Base-by-base conservation (phyloP, 169 alveolate species). In the Eimeria tenella region DNA sequence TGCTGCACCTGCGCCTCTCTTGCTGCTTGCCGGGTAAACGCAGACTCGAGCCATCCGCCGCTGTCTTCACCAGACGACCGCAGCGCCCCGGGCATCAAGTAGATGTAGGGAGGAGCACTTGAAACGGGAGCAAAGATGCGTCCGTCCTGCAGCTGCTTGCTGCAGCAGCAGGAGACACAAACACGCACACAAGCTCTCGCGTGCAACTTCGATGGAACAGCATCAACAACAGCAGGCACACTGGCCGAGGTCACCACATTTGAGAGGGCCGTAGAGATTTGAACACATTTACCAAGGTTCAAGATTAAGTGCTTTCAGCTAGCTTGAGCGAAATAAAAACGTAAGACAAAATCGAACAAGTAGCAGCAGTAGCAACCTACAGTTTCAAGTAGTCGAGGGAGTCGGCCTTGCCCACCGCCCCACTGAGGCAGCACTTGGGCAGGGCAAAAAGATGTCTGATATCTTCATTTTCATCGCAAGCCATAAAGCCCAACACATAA, bases 41-140 rank as follows among this genome's bases (percentile, higher is more conserved):
- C 25, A 6, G 86, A 75, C 10, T 49, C 42, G 53, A 89, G 60
- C 94, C 94, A 89, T n/a, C 94, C 94, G 50, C 62, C 88, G 13
- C 87, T 49, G 49, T 81, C 94, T 74, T 89, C 94, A 2, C 94
- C 94, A 4, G 94, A 70, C 21, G 94, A 89, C 19, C 75, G 84
- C 73, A 89, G 49, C 58, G 65, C 25, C 17, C 94, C 86, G 5
- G 94, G 94, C 65, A 89, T 4, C 55, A 89, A 52, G 50, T 74
- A 63, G 4, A 89, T 56, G 74, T 62, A 88, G 21, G 77, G 74
- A 42, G 52, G 60, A 17, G 10, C 82, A 21, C 21, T 42, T 4
- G 50, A 6, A n/a, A 10, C 13, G 68, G 21, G 11, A 10, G 11
- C 21, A 23, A 68, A 68, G n/a, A 68, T 68, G 42, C n/a, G 11